Evolutionary conservation across 129 eudicot species (phyloP).

Genomic region (Flaveria sonorensis): DNA sequence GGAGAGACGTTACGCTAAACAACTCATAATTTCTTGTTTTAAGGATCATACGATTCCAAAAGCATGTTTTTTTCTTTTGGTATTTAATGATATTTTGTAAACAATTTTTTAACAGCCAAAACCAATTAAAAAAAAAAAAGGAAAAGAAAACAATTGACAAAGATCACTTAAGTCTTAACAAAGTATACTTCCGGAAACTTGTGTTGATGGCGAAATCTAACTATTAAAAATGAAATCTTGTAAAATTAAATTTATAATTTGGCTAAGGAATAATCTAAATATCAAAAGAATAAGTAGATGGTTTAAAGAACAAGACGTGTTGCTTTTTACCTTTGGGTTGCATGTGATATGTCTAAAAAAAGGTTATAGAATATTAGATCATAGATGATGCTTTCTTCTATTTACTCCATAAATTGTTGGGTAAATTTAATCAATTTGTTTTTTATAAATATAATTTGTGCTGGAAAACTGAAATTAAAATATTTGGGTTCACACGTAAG

Average conservation of each 20-base stretch:
- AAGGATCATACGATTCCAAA: constrained; percentile 6
- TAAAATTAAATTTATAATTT: neutral
- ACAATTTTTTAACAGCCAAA: too few species aligned
- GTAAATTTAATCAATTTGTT: neutral
- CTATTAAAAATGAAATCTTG: neutral
- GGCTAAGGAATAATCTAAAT: neutral
- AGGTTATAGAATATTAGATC: neutral
- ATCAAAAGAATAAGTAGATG: neutral
- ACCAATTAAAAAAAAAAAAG: too few species aligned
- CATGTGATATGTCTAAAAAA: constrained; percentile 38
- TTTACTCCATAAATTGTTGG: constrained; percentile 7
- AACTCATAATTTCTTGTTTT: constrained; percentile 26
- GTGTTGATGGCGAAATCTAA: constrained; percentile 2
- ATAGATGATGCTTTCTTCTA: constrained; percentile 17
- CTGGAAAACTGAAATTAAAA: too few species aligned
- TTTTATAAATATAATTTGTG: too few species aligned
- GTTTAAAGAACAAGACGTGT: constrained; percentile 32
- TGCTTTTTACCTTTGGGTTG: constrained; percentile 30
- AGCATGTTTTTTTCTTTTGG: constrained; percentile 19
- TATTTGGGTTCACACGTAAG: too few species aligned
- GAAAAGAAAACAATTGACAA: neutral
- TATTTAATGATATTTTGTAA: neutral
- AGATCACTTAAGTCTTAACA: neutral
- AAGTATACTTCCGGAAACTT: neutral
- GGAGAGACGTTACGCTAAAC: constrained; percentile 61